Base-by-base conservation (phyloP, 2,329 filamentous ascomycete genomes). In the Ascosphaera apis region DNA sequence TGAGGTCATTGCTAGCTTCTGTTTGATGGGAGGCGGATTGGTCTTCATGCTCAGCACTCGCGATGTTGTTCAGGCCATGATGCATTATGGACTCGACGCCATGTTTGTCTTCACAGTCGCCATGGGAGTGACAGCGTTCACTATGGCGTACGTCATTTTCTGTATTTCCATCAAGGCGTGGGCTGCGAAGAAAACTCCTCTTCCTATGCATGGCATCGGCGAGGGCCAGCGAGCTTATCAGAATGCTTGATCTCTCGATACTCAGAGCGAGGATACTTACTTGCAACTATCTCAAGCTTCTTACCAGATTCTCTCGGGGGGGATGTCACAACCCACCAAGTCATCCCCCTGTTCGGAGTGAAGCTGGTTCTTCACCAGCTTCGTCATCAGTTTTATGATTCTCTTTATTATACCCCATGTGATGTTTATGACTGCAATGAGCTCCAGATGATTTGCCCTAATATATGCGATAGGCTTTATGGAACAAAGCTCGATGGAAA, bases 61-160 rank as follows among this genome's bases (percentile, higher is more conserved):
- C 38, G 82, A 91, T 48, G 77, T 77, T 0, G 68, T 93, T 17
- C 53, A 63, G 7, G 70, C 72, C n/a, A 80, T 92, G 61, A 74
- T 84, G 40, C 65, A 67, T 38, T 76, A 84, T 49, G 56, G 73
- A 3, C 60, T 92, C 12, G 79, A 92, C 48, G 80, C 80, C 42
- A 93, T 92, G 83, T 88, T 92, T 54, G 70, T 82, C 41, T 91
- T 92, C 55, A 92, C 82, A 0, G 68, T 92, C 23, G 78, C 73
- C 7, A 78, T 91, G 69, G 86, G 84, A 2, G 52, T 91, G 4
- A 79, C 82, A 1, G 76, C 75, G 2, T 63, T 92, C 35, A 55
- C 91, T 36, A 86, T 93, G 78, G 74, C 83, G 0, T 92, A 80
- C 73, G 67, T 77, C 37, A 67, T 91, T 15, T 48, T 83, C 18